Base-by-base conservation (phyloP, 306 rosid species). In the Delonix regia region DNA sequence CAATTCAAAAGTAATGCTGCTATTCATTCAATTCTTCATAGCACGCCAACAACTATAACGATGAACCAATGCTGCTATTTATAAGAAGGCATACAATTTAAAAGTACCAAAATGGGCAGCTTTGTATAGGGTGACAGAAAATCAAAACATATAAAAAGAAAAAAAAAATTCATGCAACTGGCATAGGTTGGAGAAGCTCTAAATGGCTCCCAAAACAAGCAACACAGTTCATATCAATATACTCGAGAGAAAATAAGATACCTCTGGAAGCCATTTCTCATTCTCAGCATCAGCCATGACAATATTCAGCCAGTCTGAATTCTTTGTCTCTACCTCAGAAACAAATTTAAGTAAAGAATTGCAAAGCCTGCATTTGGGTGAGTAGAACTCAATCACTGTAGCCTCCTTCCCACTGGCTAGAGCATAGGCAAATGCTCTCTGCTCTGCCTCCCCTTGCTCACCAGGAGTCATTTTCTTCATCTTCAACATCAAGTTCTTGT, bases 281-380 rank as follows among this genome's bases (percentile, higher is more conserved):
- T 92, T 94, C 88, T 94, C 98, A 22, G 97, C 97, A 78, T 94
- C 97, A 11, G 93, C 98, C 98, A 92, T 88, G 19, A 92, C 97
- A 74, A 94, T 73, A 83, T 71, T 89, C 66, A 92, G 91, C 98
- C 98, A 89, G 8, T 87, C 83, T 74, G 85, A 79, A 68, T 94
- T 92, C 74, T 95, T 82, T 56, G 83, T 49, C 77, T 92, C 97
- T 30, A 88, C 78, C 80, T 94, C 95, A 39, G 80, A 44, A 15
- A 92, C 93, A 80, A 84, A 89, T 38, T 67, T 76, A 1, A 89
- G 81, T 53, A 94, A 75, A 2, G 98, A 92, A 82, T 80, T 90
- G 83, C 98, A 94, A 1, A 92, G 91, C 83, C 85, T 81, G 75
- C 98, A 94, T 77, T 89, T 94, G 34, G 98, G 93, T 0, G 98